Evolutionary conservation across 306 rosid genomes (phyloP).

Genomic region (Cicer arietinum): DNA sequence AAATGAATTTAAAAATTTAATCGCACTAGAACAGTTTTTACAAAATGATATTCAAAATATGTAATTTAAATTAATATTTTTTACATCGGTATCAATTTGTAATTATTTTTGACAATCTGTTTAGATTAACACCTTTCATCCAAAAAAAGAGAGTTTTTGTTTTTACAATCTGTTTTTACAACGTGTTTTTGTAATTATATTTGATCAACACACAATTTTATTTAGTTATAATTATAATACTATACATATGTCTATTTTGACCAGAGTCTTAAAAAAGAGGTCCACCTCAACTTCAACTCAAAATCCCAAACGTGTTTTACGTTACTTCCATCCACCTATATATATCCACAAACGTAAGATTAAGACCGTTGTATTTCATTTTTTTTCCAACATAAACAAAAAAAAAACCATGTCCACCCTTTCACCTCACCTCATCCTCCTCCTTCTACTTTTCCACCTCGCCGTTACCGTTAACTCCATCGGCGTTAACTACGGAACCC

Average conservation of each 20-base stretch:
- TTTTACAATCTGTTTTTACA: too few species aligned
- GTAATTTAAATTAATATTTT: too few species aligned
- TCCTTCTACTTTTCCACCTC: conserved; percentile 53
- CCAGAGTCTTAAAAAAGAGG: neutral
- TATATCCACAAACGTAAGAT: conserved; percentile 3
- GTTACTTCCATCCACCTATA: neutral
- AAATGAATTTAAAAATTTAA: too few species aligned
- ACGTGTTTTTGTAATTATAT: too few species aligned
- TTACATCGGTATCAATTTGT: too few species aligned
- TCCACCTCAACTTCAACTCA: conserved; percentile 3
- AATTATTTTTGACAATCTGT: too few species aligned
- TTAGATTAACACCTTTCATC: too few species aligned
- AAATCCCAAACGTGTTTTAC: neutral
- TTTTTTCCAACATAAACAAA: neutral
- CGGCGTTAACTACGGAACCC: conserved; percentile 91
- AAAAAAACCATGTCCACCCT: conserved; percentile 37
- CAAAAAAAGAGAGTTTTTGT: too few species aligned
- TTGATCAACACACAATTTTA: too few species aligned
- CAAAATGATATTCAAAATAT: too few species aligned
- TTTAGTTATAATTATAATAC: too few species aligned
- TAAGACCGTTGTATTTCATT: conserved; percentile 8
- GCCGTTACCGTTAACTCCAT: conserved; percentile 54
- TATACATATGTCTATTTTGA: neutral
- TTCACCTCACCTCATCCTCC: conserved; percentile 37
- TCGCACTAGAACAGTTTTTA: too few species aligned